Percentiles rank a stretch among this genome's conserved stretches.
These are phyloP conservation scores for Orbilia blumenaviensis DNA, from an alignment of 2,329 filamentous ascomycete species.

Conservation along the genomic window DNA sequence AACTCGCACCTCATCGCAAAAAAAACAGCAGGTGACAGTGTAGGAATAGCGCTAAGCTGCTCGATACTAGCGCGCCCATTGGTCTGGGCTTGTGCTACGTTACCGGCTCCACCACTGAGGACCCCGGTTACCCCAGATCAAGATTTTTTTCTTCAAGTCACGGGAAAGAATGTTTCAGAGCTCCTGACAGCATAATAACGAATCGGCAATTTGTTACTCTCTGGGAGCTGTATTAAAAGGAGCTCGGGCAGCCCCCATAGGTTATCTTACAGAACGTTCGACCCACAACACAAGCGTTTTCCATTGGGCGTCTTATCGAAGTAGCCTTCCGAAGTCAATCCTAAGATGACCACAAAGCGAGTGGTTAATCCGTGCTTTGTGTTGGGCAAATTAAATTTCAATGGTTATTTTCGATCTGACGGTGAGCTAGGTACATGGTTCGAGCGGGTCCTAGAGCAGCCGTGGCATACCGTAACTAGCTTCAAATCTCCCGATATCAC, in stretches of 20 bases:
- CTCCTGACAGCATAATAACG: slow-evolving; percentile 34
- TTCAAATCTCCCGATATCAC: slow-evolving; percentile 8
- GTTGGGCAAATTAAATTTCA: slow-evolving; percentile 32
- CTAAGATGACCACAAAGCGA: neutral
- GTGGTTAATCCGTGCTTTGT: slow-evolving; percentile 48
- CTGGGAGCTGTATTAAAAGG: slow-evolving; percentile 20
- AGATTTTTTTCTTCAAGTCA: slow-evolving; percentile 40
- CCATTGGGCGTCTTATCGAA: slow-evolving; percentile 35
- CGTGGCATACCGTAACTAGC: slow-evolving; percentile 4
- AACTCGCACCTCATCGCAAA: slow-evolving; percentile 18
- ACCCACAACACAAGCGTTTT: slow-evolving; percentile 16
- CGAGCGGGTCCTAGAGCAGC: neutral
- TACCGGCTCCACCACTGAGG: slow-evolving; percentile 32
- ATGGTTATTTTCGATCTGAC: slow-evolving; percentile 17
- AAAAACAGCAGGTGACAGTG: slow-evolving; percentile 49
- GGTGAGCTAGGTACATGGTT: slow-evolving; percentile 7
- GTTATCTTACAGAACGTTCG: slow-evolving; percentile 19
- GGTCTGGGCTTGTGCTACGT: slow-evolving; percentile 49
- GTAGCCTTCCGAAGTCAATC: slow-evolving; percentile 48
- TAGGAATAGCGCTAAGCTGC: slow-evolving; percentile 46
- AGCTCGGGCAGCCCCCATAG: slow-evolving; percentile 27
- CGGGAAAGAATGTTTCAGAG: slow-evolving; percentile 52
- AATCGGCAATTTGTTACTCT: slow-evolving; percentile 48
- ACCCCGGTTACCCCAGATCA: slow-evolving; percentile 48
- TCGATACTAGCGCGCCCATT: slow-evolving; percentile 41